phyloP scores from a whole-genome alignment of 768 basidiomycete genomes.

The Hirschioporus abietinus region DNA sequence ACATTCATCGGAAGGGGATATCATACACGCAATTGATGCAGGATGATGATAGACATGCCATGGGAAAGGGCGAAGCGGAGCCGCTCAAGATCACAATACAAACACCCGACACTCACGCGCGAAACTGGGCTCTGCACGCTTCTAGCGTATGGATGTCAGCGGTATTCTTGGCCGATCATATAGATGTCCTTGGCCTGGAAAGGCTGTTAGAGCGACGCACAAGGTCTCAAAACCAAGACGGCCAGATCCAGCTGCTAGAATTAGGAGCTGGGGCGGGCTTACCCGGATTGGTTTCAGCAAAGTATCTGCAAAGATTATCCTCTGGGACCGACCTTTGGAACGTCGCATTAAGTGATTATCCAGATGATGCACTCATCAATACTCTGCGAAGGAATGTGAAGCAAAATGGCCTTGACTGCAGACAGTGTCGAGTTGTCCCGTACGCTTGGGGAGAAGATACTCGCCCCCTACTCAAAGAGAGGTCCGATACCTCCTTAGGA shows the following conservation, averaged over 20 bases:
- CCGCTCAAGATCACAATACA: conserved; percentile 34
- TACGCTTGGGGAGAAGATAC: conserved; percentile 64
- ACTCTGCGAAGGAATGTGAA: conserved; percentile 54
- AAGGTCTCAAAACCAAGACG: neutral
- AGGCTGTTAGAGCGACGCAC: conserved; percentile 17
- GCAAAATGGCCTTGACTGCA: conserved; percentile 39
- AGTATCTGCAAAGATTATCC: conserved; percentile 24
- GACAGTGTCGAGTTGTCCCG: conserved; percentile 47
- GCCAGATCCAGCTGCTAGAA: conserved; percentile 46
- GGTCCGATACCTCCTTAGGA: conserved; percentile 19
- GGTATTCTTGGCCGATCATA: conserved; percentile 59
- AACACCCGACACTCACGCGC: conserved; percentile 60
- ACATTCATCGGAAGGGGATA: conserved; percentile 25
- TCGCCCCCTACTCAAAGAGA: conserved; percentile 21
- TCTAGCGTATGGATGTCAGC: conserved; percentile 73
- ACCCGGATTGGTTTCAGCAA: conserved; percentile 64
- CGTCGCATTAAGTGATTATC: conserved; percentile 66
- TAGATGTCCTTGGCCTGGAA: conserved; percentile 41
- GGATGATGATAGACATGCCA: conserved; percentile 10
- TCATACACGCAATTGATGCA: neutral
- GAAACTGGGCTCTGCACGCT: conserved; percentile 74
- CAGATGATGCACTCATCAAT: conserved; percentile 54
- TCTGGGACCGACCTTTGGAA: conserved; percentile 21
- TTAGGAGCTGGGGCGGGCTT: conserved; percentile 73
- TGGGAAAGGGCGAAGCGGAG: conserved; percentile 6